Base-by-base conservation (phyloP, 169 alveolate species). In the Plasmodium berghei region DNA sequence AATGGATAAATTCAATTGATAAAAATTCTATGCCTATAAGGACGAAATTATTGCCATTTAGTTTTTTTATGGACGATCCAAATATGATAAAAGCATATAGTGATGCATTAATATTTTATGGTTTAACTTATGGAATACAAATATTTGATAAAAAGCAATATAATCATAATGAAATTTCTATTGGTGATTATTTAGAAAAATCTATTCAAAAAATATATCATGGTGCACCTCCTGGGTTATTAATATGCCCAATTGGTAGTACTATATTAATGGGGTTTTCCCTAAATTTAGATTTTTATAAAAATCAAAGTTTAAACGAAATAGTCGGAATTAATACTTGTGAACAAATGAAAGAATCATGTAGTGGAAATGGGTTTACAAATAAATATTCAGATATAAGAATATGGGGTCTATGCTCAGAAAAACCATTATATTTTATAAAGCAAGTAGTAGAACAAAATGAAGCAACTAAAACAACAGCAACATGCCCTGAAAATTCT, bases 221-320 rank as follows among this genome's bases (percentile, higher is more conserved):
- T 10, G 97, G 97, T 2, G 74, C 93, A 14, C 85, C 95, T 5
- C 95, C 96, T 12, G 97, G 97, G 5, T 93, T 90, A 89, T 95
- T 95, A 10, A 92, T 93, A 67, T 95, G 97, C 49, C 96, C 96
- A 10, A 46, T 58, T n/a, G 94, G 93, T 34, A 91, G 85, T 42
- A 93, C 87, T 18, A 46, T 95, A 54, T 40, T 95, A 63, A 91
- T 95, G 93, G 97, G 97, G 1, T 95, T 92, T 85, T 90, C 97
- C 0, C 6, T 95, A 67, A 55, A 87, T 48, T 66, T 92, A 66
- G 63, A 87, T 59, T 93, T 93, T 90, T 62, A 62, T 28, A 74
- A 90, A 18, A 49, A 55, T 34, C 72, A 64, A 67, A 42, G 61
- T 28, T 34, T 86, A 71, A 55, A 59, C 42, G 90, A 14, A 52